Evolutionary conservation across 2,329 filamentous ascomycete genomes (phyloP), one percentile per base, ranked within the genome.

Genomic region (Colletotrichum kahawae): DNA sequence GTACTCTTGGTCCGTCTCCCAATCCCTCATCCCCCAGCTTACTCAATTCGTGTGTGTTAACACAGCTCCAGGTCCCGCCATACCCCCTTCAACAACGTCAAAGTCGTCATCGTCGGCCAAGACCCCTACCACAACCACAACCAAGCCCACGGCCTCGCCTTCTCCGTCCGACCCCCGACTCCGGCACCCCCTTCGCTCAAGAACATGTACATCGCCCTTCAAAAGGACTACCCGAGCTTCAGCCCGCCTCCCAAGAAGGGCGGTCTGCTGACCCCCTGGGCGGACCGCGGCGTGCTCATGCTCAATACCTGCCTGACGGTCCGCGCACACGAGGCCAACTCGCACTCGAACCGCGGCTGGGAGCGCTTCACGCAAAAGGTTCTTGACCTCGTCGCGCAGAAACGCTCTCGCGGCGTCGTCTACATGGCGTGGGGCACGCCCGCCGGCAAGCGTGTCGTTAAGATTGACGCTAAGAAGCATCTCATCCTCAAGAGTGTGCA

Each of bases 51-150:
- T 51, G 64, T 70, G 18, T 57, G 4, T 78, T 82, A 77, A 82
- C 74, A 24, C 18, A n/a, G 27, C 27, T 14, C 73, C 74, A 98
- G 96, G 96, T 98, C 96, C 76, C 94, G 95, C 31, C 94, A 98
- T 83, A 98, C 96, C 1, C 96, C 97, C 9, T 93, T 99, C 79
- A 88, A 93, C 86, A 93, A 90, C 16, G 96, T 98, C 83, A 98
- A 98, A 84, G 94, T 94, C 72, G 96, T 99, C 76, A 95, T 99
- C 81, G 85, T 98, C 70, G 97, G 97, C 78, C 97, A 99, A 87
- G 97, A 99, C 83, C 97, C 97, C 4, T 99, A 99, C 84, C 97
- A 99, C 87, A 98, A 98, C 83, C 84, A 92, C 83, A 97, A 97
- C 84, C 97, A 99, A 88, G 97, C 97, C 66, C 97, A 98, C 84